phyloP scores from a whole-genome alignment of 2,329 filamentous ascomycete species.

The Sporothrix inflata region DNA sequence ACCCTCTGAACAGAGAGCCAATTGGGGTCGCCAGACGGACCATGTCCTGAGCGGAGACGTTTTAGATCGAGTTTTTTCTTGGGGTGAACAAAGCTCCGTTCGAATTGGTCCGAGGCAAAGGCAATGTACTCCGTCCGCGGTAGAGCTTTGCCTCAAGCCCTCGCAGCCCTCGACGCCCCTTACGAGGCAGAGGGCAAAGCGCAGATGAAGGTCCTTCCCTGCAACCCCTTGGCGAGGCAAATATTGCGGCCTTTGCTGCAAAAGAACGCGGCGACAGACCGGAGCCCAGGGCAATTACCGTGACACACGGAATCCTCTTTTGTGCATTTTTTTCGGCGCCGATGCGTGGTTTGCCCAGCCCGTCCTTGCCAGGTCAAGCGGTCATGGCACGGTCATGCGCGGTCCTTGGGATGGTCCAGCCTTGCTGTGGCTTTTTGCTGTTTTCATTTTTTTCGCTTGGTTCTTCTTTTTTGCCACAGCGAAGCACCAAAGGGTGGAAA shows the following conservation, averaged over 20 bases:
- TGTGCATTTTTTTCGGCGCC: conserved; percentile 7
- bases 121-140: background rate
- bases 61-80: background rate
- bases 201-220: background rate
- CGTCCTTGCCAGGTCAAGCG: no score
- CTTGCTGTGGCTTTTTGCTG: background rate
- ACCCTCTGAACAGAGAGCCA: conserved; percentile 9
- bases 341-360: background rate
- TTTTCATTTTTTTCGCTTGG: background rate
- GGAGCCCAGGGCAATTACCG: background rate
- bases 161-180: background rate
- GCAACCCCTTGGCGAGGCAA: background rate
- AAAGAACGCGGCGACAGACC: background rate
- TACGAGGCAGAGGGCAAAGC: background rate
- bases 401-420: background rate
- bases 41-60: conserved; percentile 17
- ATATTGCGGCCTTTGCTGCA: background rate
- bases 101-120: background rate
- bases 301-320: conserved; percentile 23
- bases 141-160: background rate
- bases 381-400: background rate
- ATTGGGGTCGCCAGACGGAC: conserved; percentile 17
- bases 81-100: background rate
- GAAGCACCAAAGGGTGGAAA: background rate
- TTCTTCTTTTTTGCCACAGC: background rate